Base-by-base conservation (phyloP, 805 yeast genomes). In the Barnettozyma vustinii region DNA sequence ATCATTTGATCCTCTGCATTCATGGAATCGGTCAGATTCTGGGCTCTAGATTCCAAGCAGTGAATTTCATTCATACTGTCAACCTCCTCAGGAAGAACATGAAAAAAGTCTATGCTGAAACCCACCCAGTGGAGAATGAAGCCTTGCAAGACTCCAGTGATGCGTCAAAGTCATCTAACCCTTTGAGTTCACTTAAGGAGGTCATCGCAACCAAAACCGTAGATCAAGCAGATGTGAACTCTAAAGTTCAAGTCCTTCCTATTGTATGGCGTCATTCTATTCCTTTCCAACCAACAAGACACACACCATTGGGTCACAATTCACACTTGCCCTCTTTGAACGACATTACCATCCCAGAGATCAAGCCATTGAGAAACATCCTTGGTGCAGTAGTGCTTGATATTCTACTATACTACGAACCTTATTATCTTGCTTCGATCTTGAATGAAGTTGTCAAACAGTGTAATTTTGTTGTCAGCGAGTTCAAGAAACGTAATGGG, bases 21-120 rank as follows among this genome's bases (percentile, higher is more conserved):
- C 99, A 92, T 68, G 99, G 99, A 0, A 87, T 92, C 52, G 99
- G 98, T 2, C 99, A 92, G 66, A 79, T 83, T 16, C 69, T 94
- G 45, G 95, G 96, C 1, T 73, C 81, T 42, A 79, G 79, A 58
- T 81, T 84, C 60, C 91, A 90, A 56, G 81, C 84, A 45, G 84
- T 92, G 23, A 88, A 88, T 65, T 94, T 92, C 69, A 82, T 89
- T 9, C 96, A 90, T 61, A 90, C 90, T 35, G 79, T 89, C 32
- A 87, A 85, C 57, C 73, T 76, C 30, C 64, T 91, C 53, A 56
- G 65, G 50, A 73, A 75, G 36, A 76, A 81, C 42, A 70, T 86
- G 71, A 81, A 80, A 55, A 66, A 67, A 7, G 75, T 81, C 4
- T 77, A 75, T 52, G 59, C 66, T 8, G 68, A 75, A 19, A 8